These are phyloP conservation scores for Trapa bicornis DNA, from an alignment of 345 rosid species.

Conservation along the genomic window DNA sequence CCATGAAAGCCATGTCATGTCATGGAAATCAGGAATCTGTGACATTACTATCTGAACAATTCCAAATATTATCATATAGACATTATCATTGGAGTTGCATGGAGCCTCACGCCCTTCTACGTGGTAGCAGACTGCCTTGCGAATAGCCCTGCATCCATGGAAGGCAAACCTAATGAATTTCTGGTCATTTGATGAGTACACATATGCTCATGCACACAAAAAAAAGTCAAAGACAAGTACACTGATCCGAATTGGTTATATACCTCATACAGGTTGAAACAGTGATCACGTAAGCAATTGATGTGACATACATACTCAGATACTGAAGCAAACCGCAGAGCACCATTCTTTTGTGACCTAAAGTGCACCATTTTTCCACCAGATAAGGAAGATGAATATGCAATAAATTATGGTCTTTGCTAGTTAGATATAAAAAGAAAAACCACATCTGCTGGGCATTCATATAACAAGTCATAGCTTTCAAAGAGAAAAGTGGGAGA, in stretches of 20 bases:
- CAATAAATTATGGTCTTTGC: too few relatives aligned
- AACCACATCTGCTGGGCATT: too few relatives aligned
- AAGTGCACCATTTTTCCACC: slow-evolving; percentile 3
- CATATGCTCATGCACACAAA: neutral
- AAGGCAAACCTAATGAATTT: neutral
- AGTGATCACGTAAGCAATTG: slow-evolving; percentile 53
- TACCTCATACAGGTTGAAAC: slow-evolving; percentile 58
- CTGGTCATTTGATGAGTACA: neutral
- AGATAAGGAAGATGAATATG: neutral
- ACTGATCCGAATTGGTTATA: neutral
- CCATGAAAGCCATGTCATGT: slow-evolving; percentile 25
- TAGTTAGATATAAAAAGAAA: too few relatives aligned
- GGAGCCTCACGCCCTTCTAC: slow-evolving; percentile 30
- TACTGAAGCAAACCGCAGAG: slow-evolving; percentile 52
- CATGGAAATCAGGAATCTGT: slow-evolving; percentile 25
- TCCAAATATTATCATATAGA: slow-evolving; percentile 29
- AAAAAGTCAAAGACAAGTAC: neutral
- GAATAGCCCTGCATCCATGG: slow-evolving; percentile 28
- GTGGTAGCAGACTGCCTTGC: slow-evolving; percentile 36
- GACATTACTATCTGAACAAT: slow-evolving; percentile 18
- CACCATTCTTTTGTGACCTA: slow-evolving; percentile 37
- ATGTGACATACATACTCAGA: slow-evolving; percentile 30
- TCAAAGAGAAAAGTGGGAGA: neutral
- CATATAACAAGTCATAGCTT: too few relatives aligned
- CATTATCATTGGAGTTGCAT: slow-evolving; percentile 17